Percentiles rank a stretch among this genome's conserved stretches.
These are phyloP conservation scores for Phellopilus nigrolimitatus DNA, from an alignment of 1,284 basidiomycete species.

Conservation along the genomic window DNA sequence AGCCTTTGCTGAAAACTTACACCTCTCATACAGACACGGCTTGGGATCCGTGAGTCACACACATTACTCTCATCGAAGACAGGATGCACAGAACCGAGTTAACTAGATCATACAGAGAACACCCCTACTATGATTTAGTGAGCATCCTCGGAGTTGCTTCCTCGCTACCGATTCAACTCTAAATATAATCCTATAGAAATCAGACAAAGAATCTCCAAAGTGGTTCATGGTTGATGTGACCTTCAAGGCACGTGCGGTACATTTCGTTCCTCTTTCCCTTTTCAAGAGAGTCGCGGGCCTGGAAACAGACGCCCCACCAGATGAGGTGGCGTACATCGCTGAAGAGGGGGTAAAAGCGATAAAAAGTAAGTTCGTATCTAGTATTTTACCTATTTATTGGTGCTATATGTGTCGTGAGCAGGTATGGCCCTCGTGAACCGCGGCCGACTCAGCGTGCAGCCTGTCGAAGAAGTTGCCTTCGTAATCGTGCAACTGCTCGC, in stretches of 20 bases:
- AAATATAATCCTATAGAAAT: slow-evolving; percentile 49
- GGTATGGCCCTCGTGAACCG: slow-evolving; percentile 81
- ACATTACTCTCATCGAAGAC: no score
- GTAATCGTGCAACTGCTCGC: slow-evolving; percentile 63
- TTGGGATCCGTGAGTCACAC: no score
- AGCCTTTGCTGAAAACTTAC: no score
- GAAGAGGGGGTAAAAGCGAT: slow-evolving; percentile 54
- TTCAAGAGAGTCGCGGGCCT: slow-evolving; percentile 60
- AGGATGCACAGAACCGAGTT: no score
- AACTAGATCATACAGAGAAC: slow-evolving; percentile 49
- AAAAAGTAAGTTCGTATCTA: slow-evolving; percentile 41
- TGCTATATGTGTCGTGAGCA: slow-evolving; percentile 24
- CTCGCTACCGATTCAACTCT: slow-evolving; percentile 3
- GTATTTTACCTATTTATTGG: background rate
- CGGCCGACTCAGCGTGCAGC: slow-evolving; percentile 86
- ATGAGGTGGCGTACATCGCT: slow-evolving; percentile 61
- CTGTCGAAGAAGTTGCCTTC: slow-evolving; percentile 70
- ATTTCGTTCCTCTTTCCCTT: slow-evolving; percentile 79
- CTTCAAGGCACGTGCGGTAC: slow-evolving; percentile 59
- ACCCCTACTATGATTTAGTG: slow-evolving; percentile 88
- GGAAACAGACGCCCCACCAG: slow-evolving; percentile 34
- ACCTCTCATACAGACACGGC: no score
- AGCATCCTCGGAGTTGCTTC: slow-evolving; percentile 24
- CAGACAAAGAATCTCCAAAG: slow-evolving; percentile 67
- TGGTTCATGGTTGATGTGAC: slow-evolving; percentile 93